These are phyloP conservation scores for Boletus mariae DNA, from an alignment of 1,284 basidiomycete species.

Conservation along the genomic window DNA sequence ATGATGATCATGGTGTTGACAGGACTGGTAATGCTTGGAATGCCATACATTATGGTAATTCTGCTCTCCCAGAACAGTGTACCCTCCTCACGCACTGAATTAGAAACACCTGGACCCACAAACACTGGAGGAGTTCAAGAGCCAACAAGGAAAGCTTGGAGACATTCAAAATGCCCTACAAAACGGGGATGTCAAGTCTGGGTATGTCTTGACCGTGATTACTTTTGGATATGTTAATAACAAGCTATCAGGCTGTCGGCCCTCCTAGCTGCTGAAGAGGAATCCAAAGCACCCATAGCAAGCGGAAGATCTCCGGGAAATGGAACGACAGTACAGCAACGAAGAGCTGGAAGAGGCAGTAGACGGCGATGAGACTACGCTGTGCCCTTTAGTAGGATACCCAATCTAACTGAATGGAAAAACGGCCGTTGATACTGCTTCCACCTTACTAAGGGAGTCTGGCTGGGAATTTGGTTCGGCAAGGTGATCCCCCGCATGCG, in stretches of 20 bases:
- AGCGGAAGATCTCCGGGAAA: conserved; percentile 16
- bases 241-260: conserved; percentile 38
- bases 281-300: conserved; percentile 24
- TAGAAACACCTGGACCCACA: conserved; percentile 82
- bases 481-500: conserved; percentile 3
- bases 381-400: conserved; percentile 5
- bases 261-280: conserved; percentile 32
- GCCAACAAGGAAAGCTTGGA: conserved; percentile 60
- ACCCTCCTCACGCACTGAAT: conserved; percentile 8
- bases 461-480: conserved; percentile 10
- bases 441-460: neutral
- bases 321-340: conserved; percentile 27
- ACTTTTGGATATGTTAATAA: conserved; percentile 11
- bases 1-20: conserved; percentile 77
- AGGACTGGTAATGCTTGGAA: conserved; percentile 67
- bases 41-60: conserved; percentile 76
- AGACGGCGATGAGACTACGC: conserved; percentile 28
- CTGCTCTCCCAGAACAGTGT: neutral
- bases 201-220: conserved; percentile 37
- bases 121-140: conserved; percentile 65
- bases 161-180: conserved; percentile 57
- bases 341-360: conserved; percentile 27
- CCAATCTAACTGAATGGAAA: neutral
- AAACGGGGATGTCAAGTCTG: conserved; percentile 55
- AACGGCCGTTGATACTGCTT: neutral